phyloP scores from a whole-genome alignment of 495 filamentous ascomycete species.

The Aspergillus indologenus region DNA sequence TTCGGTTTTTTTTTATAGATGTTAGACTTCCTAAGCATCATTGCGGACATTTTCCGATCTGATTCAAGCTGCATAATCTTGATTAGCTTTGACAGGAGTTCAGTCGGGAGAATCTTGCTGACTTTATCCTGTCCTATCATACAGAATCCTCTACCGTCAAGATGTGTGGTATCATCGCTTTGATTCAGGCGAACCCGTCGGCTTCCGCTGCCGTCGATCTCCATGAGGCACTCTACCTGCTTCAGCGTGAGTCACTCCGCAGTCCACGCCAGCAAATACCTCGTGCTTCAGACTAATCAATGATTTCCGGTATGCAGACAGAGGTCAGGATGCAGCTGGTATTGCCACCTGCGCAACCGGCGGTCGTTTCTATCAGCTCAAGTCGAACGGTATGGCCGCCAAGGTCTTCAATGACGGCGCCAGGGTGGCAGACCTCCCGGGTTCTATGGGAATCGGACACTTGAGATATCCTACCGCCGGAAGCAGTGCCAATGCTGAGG shows the following conservation, averaged over 20 bases:
- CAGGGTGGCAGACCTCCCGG: constrained; percentile 73
- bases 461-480: constrained; percentile 90
- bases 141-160: constrained; percentile 18
- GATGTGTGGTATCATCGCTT: constrained; percentile 83
- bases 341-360: constrained; percentile 73
- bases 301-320: constrained; percentile 26
- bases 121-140: constrained; percentile 8
- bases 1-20: constrained; percentile 47
- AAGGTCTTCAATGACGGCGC: constrained; percentile 81
- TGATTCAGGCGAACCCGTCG: constrained; percentile 69
- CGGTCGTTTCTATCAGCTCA: constrained; percentile 83
- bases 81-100: constrained; percentile 14
- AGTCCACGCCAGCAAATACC: neutral
- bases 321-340: constrained; percentile 91
- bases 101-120: constrained; percentile 14
- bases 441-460: constrained; percentile 87
- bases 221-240: constrained; percentile 85
- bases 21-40: constrained; percentile 49
- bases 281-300: neutral
- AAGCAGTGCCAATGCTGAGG: constrained; percentile 63
- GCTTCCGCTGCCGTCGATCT: constrained; percentile 72
- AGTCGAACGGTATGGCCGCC: constrained; percentile 88
- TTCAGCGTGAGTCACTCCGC: constrained; percentile 57
- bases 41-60: constrained; percentile 46
- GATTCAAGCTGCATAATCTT: constrained; percentile 25